These are phyloP conservation scores for Citrus trifoliata DNA, from an alignment of 345 rosid species.

Conservation along the genomic window DNA sequence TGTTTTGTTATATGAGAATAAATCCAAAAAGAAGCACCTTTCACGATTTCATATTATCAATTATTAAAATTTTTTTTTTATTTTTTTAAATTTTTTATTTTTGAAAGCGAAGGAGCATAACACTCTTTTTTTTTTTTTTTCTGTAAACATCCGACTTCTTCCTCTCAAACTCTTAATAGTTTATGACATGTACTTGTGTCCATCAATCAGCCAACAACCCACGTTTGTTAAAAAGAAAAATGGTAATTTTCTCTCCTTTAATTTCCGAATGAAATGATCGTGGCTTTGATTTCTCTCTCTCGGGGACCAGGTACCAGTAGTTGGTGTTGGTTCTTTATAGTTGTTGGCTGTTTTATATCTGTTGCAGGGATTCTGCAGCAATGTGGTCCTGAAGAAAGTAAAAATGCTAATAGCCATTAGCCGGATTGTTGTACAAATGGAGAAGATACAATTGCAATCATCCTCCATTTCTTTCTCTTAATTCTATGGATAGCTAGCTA, in stretches of 20 bases:
- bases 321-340: conserved; percentile 49
- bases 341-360: conserved; percentile 46
- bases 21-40: conserved; percentile 15
- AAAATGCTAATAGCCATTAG: not conserved
- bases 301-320: conserved; percentile 38
- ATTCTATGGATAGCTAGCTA: not conserved
- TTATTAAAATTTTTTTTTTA: no score
- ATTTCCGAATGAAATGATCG: not conserved
- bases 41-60: not conserved
- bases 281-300: conserved; percentile 17
- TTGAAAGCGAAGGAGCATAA: conserved; percentile 13
- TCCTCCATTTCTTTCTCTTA: not conserved
- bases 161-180: conserved; percentile 5
- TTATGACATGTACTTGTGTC: conserved; percentile 7
- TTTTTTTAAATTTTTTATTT: not conserved
- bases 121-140: not conserved
- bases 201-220: conserved; percentile 21
- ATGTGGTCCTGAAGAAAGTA: conserved; percentile 33
- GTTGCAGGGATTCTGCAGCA: conserved; percentile 28
- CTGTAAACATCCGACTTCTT: not conserved
- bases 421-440: conserved; percentile 6
- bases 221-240: conserved; percentile 6
- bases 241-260: not conserved
- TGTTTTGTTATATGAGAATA: not conserved
- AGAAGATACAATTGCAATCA: conserved; percentile 1